Percentiles rank a stretch among this genome's conserved stretches.
Evolutionary conservation across 164 flowering plant genomes (phyloP).

Genomic region (Stephania yunnanensis): DNA sequence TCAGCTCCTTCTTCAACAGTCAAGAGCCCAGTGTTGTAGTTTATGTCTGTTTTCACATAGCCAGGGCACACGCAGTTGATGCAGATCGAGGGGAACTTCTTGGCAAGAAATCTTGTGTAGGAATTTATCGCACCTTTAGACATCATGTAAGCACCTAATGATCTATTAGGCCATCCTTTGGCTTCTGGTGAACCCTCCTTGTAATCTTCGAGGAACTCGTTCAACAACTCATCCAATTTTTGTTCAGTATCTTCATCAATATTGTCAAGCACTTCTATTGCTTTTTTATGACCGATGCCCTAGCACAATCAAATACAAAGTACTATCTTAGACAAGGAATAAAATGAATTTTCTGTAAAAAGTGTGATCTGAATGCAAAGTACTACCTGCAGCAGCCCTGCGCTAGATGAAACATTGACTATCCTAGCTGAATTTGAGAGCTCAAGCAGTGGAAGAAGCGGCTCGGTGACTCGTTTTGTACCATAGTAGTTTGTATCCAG

Average conservation of each 20-base stretch:
- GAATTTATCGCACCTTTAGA: slow-evolving; percentile 4
- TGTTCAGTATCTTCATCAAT: background rate
- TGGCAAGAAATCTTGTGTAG: slow-evolving; percentile 5
- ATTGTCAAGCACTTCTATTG: background rate
- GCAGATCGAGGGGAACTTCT: background rate
- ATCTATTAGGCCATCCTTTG: background rate
- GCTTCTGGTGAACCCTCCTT: background rate
- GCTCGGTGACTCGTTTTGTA: slow-evolving; percentile 22
- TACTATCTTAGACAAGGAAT: background rate
- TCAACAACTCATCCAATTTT: background rate
- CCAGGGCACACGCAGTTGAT: slow-evolving; percentile 1
- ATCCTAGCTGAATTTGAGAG: slow-evolving; percentile 16
- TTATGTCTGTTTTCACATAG: slow-evolving; percentile 2
- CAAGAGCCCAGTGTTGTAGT: background rate
- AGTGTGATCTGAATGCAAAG: too few relatives aligned
- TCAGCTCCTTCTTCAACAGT: slow-evolving; percentile 1
- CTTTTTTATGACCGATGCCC: background rate
- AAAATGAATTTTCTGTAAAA: background rate
- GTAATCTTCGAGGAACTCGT: background rate
- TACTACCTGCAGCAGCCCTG: slow-evolving; percentile 20
- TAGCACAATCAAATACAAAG: background rate
- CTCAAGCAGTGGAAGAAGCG: slow-evolving; percentile 29
- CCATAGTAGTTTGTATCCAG: slow-evolving; percentile 36
- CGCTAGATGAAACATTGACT: slow-evolving; percentile 10
- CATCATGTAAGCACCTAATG: background rate